These are phyloP conservation scores for Warburgia ugandensis DNA, from an alignment of 164 flowering plant genomes.

Conservation along the genomic window DNA sequence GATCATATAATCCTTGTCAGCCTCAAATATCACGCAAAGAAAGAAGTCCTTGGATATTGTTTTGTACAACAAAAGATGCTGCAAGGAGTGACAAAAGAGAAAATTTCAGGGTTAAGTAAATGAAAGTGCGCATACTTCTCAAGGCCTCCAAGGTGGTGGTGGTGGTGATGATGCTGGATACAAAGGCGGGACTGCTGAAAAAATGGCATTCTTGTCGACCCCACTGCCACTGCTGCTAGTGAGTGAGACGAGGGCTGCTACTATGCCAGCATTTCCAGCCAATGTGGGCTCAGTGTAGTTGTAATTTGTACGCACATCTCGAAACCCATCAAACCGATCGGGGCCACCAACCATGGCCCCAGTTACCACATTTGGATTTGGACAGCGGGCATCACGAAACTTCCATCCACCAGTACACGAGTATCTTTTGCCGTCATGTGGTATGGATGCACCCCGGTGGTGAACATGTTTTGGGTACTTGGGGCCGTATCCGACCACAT, in stretches of 20 bases:
- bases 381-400: slow-evolving; percentile 38
- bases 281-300: slow-evolving; percentile 71
- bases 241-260: slow-evolving; percentile 71
- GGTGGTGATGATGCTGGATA: slow-evolving; percentile 50
- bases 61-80: too few relatives aligned
- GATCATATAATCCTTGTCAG: too few relatives aligned
- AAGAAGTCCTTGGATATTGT: too few relatives aligned
- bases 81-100: too few relatives aligned
- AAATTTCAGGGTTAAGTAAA: too few relatives aligned
- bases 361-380: slow-evolving; percentile 57
- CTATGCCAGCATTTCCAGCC: slow-evolving; percentile 85
- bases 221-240: slow-evolving; percentile 31
- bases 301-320: slow-evolving; percentile 42
- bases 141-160: slow-evolving; percentile 68
- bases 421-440: slow-evolving; percentile 33
- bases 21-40: too few relatives aligned
- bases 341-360: slow-evolving; percentile 99
- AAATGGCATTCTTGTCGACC: slow-evolving; percentile 45
- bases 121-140: too few relatives aligned
- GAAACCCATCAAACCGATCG: slow-evolving; percentile 46
- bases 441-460: slow-evolving; percentile 81
- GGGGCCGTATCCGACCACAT: slow-evolving; percentile 63
- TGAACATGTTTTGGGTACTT: slow-evolving; percentile 68
- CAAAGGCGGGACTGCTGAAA: slow-evolving; percentile 56
- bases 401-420: slow-evolving; percentile 60